Evolutionary conservation across 306 rosid species (phyloP).

Genomic region (Boehmeria nivea): DNA sequence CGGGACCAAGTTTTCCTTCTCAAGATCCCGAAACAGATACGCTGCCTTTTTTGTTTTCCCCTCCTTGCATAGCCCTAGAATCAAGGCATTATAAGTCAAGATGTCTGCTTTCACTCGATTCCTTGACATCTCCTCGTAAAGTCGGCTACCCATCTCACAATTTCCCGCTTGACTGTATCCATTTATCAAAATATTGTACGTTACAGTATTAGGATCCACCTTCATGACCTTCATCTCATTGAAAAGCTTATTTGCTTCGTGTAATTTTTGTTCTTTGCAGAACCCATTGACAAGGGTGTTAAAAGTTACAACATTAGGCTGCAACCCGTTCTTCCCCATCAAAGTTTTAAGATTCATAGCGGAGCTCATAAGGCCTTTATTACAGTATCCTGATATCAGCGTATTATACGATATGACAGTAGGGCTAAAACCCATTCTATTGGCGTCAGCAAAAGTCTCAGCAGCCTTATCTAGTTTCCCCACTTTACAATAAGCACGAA

Average conservation of each 20-base stretch:
- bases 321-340: slow-evolving; percentile 54
- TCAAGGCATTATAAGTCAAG: slow-evolving; percentile 71
- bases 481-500: slow-evolving; percentile 51
- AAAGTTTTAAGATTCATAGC: slow-evolving; percentile 49
- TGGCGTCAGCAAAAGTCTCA: slow-evolving; percentile 52
- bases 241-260: slow-evolving; percentile 60
- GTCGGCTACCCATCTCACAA: slow-evolving; percentile 48
- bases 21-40: slow-evolving; percentile 57
- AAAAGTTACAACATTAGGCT: slow-evolving; percentile 52
- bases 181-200: slow-evolving; percentile 65
- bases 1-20: slow-evolving; percentile 51
- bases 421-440: slow-evolving; percentile 60
- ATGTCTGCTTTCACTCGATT: slow-evolving; percentile 56
- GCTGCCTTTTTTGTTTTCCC: slow-evolving; percentile 87
- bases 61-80: slow-evolving; percentile 74
- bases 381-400: slow-evolving; percentile 67
- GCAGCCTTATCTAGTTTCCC: slow-evolving; percentile 57
- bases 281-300: slow-evolving; percentile 66
- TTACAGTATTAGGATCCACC: slow-evolving; percentile 57
- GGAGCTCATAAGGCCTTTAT: slow-evolving; percentile 50
- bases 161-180: slow-evolving; percentile 60
- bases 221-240: slow-evolving; percentile 56
- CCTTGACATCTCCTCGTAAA: slow-evolving; percentile 69
- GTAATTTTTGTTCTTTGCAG: slow-evolving; percentile 60
- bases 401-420: slow-evolving; percentile 57